Base-by-base conservation (phyloP, 768 basidiomycete species). In the Tricholoma terreum region DNA sequence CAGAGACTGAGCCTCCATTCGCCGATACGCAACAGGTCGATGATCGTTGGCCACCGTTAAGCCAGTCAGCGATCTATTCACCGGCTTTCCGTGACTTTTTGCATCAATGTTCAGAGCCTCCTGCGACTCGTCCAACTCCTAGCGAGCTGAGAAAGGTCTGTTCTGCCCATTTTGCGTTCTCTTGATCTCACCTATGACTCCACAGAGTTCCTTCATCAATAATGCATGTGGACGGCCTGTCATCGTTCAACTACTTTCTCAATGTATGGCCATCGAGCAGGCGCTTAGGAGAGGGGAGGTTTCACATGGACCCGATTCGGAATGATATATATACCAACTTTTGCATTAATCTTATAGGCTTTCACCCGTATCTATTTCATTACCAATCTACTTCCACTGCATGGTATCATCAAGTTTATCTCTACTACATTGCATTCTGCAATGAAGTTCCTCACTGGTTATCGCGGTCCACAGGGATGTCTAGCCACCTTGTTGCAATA, bases 401-500 rank as follows among this genome's bases (percentile, higher is more conserved):
- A 91, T 84, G 4, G 83, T 83, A 71, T 80, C 73, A n/a, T n/a
- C n/a, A n/a, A n/a, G n/a, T 71, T 88, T 91, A 71, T 92, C 74
- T 61, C 71, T 78, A 61, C 92, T 72, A 94, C 92, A 4, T 84
- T 83, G 65, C 86, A 89, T 69, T 96, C 94, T 6, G 85, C 84
- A 54, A 94, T 86, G 73, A 96, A 94, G 33, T 89, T 87, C 15
- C 89, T 77, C 31, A 92, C 89, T 68, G 24, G 24, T 27, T 6
- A 27, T 6, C 24, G 6, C 24, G 24, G 6, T 6, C 24, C 24
- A 27, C 24, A 27, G 6, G 24, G 3, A 27, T 27, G 24, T 27
- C 6, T 6, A 27, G 6, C 6, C 2, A 3, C 3, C 24, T 27
- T 27, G 24, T 27, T 27, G 24, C 24, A 27, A 27, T 27, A 27